Conservation (phyloP, 1,284 basidiomycete genomes). For the Nidula niveotomentosa region DNA sequence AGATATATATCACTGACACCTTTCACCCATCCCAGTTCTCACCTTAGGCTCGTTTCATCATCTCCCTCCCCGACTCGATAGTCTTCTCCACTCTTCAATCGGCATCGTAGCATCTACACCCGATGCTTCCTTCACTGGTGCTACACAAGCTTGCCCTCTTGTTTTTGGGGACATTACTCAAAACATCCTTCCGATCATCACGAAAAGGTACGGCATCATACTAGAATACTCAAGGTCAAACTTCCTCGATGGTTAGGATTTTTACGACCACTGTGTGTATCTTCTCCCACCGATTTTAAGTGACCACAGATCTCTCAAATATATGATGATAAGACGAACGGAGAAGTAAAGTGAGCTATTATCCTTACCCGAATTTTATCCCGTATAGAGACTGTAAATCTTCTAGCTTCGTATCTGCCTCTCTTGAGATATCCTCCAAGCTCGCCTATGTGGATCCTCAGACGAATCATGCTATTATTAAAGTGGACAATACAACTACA, state of each 20-base stretch:
- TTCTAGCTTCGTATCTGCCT: slow-evolving; percentile 52
- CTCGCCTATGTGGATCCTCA: slow-evolving; percentile 63
- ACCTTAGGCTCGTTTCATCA: no score
- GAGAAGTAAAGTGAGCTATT: slow-evolving; percentile 41
- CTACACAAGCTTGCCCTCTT: no score
- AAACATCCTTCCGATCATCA: neutral
- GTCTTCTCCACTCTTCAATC: no score
- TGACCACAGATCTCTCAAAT: no score
- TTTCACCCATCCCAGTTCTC: no score
- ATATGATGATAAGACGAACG: slow-evolving; percentile 72
- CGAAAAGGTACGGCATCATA: neutral
- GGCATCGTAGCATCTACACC: no score
- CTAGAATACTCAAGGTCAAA: neutral
- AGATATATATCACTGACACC: no score
- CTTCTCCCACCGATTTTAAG: neutral
- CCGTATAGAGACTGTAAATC: no score
- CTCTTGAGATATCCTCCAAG: slow-evolving; percentile 44
- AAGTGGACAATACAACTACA: slow-evolving; percentile 64
- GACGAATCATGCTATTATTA: slow-evolving; percentile 65
- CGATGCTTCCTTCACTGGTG: no score
- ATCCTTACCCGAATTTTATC: no score
- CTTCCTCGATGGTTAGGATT: neutral
- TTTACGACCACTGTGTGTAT: neutral
- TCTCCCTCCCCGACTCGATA: no score
- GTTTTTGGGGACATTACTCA: neutral